Evolutionary conservation across 2,329 filamentous ascomycete genomes (phyloP), one percentile per base, ranked within the genome.

Genomic region (Fusarium sp.): DNA sequence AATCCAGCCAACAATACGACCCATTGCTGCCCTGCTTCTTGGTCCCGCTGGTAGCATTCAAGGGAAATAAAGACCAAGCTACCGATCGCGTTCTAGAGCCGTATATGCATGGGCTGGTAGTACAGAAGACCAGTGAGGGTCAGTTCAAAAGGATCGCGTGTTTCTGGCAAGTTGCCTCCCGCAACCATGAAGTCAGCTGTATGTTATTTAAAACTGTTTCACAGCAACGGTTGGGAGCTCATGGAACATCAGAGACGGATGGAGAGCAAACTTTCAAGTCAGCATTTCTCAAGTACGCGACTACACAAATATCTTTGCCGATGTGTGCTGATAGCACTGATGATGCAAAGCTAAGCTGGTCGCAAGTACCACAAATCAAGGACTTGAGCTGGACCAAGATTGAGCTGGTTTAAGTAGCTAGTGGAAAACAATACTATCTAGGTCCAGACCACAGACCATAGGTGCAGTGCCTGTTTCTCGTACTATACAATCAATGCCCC

Each of bases 381-480:
- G 34, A n/a, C 6, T 4, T 38, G 34, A 12, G 10, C 18, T 38
- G 34, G 34, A 38, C 5, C 6, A 38, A n/a, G 10, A n/a, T 38
- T n/a, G 18, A 38, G 18, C 34, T 38, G 4, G 34, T 38, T 11
- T 38, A n/a, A 12, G 34, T 38, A 6, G 9, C 3, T 38, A n/a
- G 34, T 5, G 34, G 18, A n/a, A n/a, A 6, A 13, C 29, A 30
- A 30, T 13, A 13, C 12, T 6, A 30, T 30, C 5, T 30, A 2
- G 29, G 6, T 13, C 10, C 32, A n/a, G 9, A 11, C 16, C 9
- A n/a, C 16, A n/a, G 2, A 38, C 16, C 16, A 1, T n/a, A n/a
- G 5, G 9, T 38, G 34, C 16, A 3, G 6, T 38, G 5, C 3
- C 16, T 38, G 1, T 6, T 2, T 0, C 16, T 11, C 5, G 6